A percentile compares a stretch with the other conserved stretches of the same genome.
phyloP scores from a whole-genome alignment of 352 stramenopile genomes.

The Globisporangium radiosum region DNA sequence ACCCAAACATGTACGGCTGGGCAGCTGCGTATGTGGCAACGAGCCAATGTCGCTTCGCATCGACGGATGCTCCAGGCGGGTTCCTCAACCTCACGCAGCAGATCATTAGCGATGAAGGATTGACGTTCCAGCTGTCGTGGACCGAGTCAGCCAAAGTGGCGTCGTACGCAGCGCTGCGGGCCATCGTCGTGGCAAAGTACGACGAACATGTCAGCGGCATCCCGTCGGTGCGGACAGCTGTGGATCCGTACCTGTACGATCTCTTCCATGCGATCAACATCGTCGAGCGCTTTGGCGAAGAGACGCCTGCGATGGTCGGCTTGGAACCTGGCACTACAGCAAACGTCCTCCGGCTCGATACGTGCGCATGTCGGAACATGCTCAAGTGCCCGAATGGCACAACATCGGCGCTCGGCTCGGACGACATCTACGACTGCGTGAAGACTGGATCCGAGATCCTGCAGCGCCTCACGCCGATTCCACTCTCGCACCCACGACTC shows the following conservation, averaged over 20 bases:
- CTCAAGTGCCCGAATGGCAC: conserved; percentile 95
- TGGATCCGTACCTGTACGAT: conserved; percentile 92
- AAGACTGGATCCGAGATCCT: conserved; percentile 89
- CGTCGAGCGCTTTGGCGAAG: conserved; percentile 84
- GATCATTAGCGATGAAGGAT: conserved; percentile 15
- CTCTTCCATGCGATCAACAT: conserved; percentile 83
- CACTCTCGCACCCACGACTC: conserved; percentile 37
- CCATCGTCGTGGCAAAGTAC: conserved; percentile 38
- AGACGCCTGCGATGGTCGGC: conserved; percentile 69
- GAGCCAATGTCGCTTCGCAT: conserved; percentile 49
- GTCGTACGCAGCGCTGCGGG: conserved; percentile 77
- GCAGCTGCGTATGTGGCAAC: conserved; percentile 38
- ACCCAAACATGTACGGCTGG: conserved; percentile 51
- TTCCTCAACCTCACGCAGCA: conserved; percentile 25
- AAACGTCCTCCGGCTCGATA: conserved; percentile 77
- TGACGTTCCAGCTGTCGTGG: conserved; percentile 69
- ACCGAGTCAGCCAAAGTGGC: conserved; percentile 47
- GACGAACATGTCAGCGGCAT: conserved; percentile 20
- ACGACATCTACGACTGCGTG: conserved; percentile 85
- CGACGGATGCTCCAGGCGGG: conserved; percentile 6
- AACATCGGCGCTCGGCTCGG: conserved; percentile 44
- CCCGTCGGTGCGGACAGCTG: conserved; percentile 18
- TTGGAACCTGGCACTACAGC: conserved; percentile 30
- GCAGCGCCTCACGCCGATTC: conserved; percentile 79
- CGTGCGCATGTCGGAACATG: conserved; percentile 91